phyloP scores from a whole-genome alignment of 495 filamentous ascomycete species.

The Daldinia concentrica region DNA sequence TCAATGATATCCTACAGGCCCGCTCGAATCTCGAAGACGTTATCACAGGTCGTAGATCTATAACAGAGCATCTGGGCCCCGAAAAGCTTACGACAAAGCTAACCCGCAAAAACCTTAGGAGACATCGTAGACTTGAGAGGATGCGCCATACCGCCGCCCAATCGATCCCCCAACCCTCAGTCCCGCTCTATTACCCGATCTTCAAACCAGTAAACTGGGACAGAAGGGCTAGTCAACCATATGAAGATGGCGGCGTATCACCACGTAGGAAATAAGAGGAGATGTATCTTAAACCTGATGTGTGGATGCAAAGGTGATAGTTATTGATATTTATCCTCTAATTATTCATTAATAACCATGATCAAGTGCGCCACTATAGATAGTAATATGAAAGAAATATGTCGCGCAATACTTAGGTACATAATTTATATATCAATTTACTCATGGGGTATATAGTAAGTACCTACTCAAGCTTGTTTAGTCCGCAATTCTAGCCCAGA shows the following conservation, averaged over 20 bases:
- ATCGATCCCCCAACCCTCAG: too few species aligned
- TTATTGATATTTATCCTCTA: background rate
- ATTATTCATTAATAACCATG: background rate
- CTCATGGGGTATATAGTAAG: background rate
- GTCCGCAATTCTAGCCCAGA: constrained; percentile 26
- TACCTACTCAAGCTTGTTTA: constrained; percentile 16
- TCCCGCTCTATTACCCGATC: too few species aligned
- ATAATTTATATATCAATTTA: background rate
- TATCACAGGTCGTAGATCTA: background rate
- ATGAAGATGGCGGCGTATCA: background rate
- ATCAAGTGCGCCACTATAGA: background rate
- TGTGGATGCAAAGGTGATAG: background rate
- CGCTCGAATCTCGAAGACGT: background rate
- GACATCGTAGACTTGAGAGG: background rate
- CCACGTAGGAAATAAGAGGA: background rate
- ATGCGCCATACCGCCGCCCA: background rate
- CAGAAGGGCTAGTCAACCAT: background rate
- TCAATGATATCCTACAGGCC: background rate
- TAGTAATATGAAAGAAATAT: background rate
- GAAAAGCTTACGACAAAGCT: background rate
- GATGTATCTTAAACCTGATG: background rate
- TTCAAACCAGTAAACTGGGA: background rate
- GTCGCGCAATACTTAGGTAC: background rate
- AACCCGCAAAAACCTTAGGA: background rate
- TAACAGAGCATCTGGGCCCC: background rate